phyloP scores from a whole-genome alignment of 2,329 filamentous ascomycete species.

The Neurospora sp. region DNA sequence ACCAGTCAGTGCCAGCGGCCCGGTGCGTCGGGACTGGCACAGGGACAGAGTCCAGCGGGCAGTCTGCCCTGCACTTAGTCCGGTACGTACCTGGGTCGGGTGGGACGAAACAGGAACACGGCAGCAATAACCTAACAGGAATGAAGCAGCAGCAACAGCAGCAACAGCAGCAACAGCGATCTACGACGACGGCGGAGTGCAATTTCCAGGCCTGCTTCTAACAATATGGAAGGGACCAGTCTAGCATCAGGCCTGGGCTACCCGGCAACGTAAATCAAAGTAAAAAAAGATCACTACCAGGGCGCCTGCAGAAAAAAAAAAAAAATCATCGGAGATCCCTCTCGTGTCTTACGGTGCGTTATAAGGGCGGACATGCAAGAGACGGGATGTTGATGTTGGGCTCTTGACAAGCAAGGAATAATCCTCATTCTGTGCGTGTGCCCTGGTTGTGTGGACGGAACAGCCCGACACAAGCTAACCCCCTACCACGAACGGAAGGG shows the following conservation, averaged over 20 bases:
- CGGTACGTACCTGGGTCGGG: neutral
- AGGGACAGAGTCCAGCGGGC: neutral
- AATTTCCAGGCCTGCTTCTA: slow-evolving; percentile 20
- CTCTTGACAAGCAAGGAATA: neutral
- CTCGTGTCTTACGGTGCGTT: neutral
- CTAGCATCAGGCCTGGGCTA: neutral
- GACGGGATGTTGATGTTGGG: neutral
- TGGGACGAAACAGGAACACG: neutral
- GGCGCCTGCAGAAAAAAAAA: neutral
- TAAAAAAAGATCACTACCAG: neutral
- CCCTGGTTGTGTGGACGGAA: neutral
- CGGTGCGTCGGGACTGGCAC: neutral
- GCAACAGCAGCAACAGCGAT: slow-evolving; percentile 19
- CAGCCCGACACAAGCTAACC: neutral
- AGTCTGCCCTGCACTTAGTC: neutral
- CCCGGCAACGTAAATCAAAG: neutral
- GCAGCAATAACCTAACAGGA: neutral
- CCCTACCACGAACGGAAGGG: neutral
- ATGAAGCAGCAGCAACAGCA: too few species aligned
- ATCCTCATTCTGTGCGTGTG: neutral
- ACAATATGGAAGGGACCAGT: neutral
- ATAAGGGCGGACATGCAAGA: neutral
- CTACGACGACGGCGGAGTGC: slow-evolving; percentile 20
- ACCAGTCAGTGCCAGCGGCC: neutral
- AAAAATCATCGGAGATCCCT: neutral